Base-by-base conservation (phyloP, 2,329 filamentous ascomycete species). In the Colletotrichum navitas region DNA sequence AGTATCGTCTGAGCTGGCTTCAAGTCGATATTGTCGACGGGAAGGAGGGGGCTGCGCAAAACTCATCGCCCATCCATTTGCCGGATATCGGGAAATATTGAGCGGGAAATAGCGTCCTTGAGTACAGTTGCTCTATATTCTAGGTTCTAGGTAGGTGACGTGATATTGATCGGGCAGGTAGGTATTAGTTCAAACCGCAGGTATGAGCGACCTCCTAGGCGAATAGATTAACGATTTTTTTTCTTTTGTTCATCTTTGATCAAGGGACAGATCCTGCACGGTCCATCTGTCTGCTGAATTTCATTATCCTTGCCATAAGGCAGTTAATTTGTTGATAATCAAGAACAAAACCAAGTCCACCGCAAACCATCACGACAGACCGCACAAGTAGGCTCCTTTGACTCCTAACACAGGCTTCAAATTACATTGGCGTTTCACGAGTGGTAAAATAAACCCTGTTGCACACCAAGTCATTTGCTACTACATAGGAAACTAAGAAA, bases 401-500 rank as follows among this genome's bases (percentile, higher is more conserved):
- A 45, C 8, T n/a, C 18, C 10, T 18, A 11, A 11, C 18, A 8
- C 21, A 7, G 2, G 4, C 6, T 16, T 8, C 6, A 51, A 12
- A 4, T 29, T 3, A 3, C 5, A 32, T 24, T 14, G 12, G 11
- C 7, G 2, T 21, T 14, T 34, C 7, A 62, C 32, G 11, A n/a
- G 26, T 41, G 61, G 7, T 12, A 11, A 43, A 18, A 1, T 3
- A 41, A 5, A 26, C 4, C 1, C 32, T 43, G 10, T 47, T 63
- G 43, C 47, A 24, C 34, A 16, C 8, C n/a, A 47, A 56, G 14
- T 59, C 54, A 61, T 72, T 69, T 21, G 51, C 39, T 36, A 55
- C 66, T 69, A 69, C 54, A 64, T 60, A 60, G 16, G 54, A 64
- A 29, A 49, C 12, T 24, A n/a, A 43, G 24, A 16, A 26, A 29